A percentile compares a stretch with the other conserved stretches of the same genome.
phyloP scores from a whole-genome alignment of 2,329 filamentous ascomycete genomes.

The Fusarium heterosporum region DNA sequence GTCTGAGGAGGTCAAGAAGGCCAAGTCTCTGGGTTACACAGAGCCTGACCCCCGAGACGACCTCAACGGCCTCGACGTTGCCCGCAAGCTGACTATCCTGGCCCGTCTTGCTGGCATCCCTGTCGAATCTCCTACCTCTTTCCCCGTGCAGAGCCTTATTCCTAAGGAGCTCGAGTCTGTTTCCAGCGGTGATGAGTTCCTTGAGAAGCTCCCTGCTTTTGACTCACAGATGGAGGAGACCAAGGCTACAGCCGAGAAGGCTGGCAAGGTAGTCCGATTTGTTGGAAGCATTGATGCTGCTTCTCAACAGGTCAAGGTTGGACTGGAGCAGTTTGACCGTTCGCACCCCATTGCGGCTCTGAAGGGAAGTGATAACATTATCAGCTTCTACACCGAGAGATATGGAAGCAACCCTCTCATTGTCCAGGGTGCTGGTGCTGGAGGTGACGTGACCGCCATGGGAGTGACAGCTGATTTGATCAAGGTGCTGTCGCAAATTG shows the following conservation, averaged over 20 bases:
- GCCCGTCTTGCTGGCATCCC: conserved; percentile 85
- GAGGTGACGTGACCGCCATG: conserved; percentile 97
- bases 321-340: conserved; percentile 87
- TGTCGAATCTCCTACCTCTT: conserved; percentile 85
- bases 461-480: conserved; percentile 93
- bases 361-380: conserved; percentile 98
- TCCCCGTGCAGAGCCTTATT: conserved; percentile 94
- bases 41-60: conserved; percentile 90
- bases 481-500: conserved; percentile 83
- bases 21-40: conserved; percentile 92
- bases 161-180: conserved; percentile 85
- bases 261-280: conserved; percentile 93
- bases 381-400: conserved; percentile 96
- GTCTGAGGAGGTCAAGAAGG: conserved; percentile 91
- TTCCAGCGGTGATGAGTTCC: conserved; percentile 84
- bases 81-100: conserved; percentile 95
- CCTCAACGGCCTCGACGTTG: conserved; percentile 88
- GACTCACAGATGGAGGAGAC: conserved; percentile 90
- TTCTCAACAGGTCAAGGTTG: conserved; percentile 87
- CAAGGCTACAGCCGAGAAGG: conserved; percentile 84
- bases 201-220: conserved; percentile 81
- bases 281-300: conserved; percentile 92
- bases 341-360: conserved; percentile 92
- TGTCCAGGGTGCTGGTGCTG: conserved; percentile 93
- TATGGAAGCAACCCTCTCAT: conserved; percentile 93